Conservation (phyloP, 495 filamentous ascomycete genomes). For the Terfezia claveryi region DNA sequence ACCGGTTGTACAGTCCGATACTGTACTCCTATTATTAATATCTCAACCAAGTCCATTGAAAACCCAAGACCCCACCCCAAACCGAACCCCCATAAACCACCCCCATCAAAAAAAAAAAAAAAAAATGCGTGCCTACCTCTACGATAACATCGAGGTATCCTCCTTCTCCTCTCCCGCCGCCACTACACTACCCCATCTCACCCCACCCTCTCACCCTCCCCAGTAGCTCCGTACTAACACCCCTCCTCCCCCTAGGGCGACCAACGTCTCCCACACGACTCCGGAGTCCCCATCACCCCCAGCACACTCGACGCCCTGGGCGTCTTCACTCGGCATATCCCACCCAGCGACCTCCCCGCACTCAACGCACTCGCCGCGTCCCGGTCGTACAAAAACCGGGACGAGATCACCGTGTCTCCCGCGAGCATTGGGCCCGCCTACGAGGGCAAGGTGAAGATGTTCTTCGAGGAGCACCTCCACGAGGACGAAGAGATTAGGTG, state of each 20-base stretch:
- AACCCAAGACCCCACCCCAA: not conserved
- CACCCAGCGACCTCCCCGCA: constrained; percentile 24
- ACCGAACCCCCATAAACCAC: not conserved
- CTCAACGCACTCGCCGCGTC: constrained; percentile 51
- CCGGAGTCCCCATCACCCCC: constrained; percentile 36
- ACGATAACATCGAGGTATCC: constrained; percentile 1
- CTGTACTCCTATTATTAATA: too few relatives aligned
- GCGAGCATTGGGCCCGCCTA: constrained; percentile 63
- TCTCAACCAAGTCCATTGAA: not conserved
- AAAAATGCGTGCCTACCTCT: constrained; percentile 4
- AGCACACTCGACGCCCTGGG: constrained; percentile 41
- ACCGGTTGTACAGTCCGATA: too few relatives aligned
- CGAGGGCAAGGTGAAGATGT: constrained; percentile 76
- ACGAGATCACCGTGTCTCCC: constrained; percentile 77
- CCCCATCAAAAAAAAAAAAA: not conserved
- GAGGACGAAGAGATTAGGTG: constrained; percentile 99
- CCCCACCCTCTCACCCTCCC: too few relatives aligned
- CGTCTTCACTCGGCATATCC: constrained; percentile 40
- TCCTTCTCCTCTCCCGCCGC: too few relatives aligned
- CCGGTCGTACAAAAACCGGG: constrained; percentile 83
- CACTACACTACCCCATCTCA: too few relatives aligned
- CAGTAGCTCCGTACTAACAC: too few relatives aligned
- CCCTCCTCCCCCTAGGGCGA: constrained; percentile 35
- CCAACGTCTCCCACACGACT: constrained; percentile 58
- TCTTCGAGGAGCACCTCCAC: constrained; percentile 90